These are phyloP conservation scores for Rhazya stricta DNA, from an alignment of 257 asterid species.

Conservation along the genomic window DNA sequence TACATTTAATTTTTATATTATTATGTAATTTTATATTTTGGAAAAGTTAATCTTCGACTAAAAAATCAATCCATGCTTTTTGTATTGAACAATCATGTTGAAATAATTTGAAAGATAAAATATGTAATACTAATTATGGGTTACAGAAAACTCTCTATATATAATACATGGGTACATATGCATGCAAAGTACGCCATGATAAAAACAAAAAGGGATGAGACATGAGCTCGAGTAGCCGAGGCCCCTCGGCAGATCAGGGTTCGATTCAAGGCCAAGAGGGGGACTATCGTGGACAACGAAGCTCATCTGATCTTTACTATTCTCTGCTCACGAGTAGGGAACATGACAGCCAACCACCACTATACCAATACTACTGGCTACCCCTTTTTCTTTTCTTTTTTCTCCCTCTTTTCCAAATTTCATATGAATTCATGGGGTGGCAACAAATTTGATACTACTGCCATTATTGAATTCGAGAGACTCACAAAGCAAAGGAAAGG, in stretches of 20 bases:
- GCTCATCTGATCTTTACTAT: constrained; percentile 16
- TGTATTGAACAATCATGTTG: no score
- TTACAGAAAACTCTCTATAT: no score
- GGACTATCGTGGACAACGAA: background rate
- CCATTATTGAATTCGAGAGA: constrained; percentile 15
- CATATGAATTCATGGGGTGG: constrained; percentile 5
- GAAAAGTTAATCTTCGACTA: no score
- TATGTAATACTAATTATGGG: no score
- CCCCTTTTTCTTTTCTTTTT: background rate
- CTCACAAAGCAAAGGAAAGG: background rate
- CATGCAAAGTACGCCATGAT: no score
- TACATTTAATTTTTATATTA: no score
- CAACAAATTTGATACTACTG: constrained; percentile 2
- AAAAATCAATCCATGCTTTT: no score
- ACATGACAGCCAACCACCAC: constrained; percentile 45
- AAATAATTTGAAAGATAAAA: no score
- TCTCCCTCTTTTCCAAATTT: background rate
- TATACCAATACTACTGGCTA: constrained; percentile 6
- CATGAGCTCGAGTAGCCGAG: no score
- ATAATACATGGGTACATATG: no score
- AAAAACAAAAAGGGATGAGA: no score
- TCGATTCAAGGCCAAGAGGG: background rate
- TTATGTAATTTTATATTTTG: no score
- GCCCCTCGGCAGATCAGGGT: background rate
- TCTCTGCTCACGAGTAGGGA: constrained; percentile 51